Base-by-base conservation (phyloP, 352 stramenopile genomes). In the Phytopythium vexans region DNA sequence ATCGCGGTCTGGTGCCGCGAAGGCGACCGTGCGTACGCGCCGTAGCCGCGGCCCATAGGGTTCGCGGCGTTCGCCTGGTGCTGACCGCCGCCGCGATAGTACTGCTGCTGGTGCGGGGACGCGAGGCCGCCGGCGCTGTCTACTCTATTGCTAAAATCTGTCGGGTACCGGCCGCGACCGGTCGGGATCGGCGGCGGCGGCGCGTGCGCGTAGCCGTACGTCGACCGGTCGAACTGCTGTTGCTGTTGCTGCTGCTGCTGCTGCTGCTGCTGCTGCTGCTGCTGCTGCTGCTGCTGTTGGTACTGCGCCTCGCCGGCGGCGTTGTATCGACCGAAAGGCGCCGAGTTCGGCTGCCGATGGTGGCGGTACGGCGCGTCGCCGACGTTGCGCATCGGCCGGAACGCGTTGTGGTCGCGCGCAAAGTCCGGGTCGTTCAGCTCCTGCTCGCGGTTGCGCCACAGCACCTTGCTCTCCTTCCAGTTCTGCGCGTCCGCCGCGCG, bases 361-460 rank as follows among this genome's bases (percentile, higher is more conserved):
- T 61, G 21, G 15, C 39, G 52, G 41, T 75, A 79, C 16, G 64
- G 66, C 5, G 60, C 73, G 32, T 77, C 63, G 35, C 58, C 52
- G 31, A 54, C 31, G 15, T n/a, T 43, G n/a, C 41, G 52, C 41
- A 53, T 56, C 41, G 74, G 73, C 8, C 77, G 77, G 41, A 86
- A 89, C 15, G 70, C 72, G 35, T 92, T 68, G 49, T 86, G 82
- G 56, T 94, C 84, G 35, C 86, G 82, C 36, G 86, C 89, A 39
- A 97, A 97, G 61, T 97, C 89, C 3, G 89, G 89, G 66, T 98
- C 94, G 52, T 96, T 96, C 60, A 95, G 59, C 70, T 98, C 94
- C 64, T 97, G 86, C 57, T 97, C 82, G 33, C 91, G 87, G 73
- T 98, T 98, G 21, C 94, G 85, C 76, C 90, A 98, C 42, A 97